Evolutionary conservation across 108 stramenopile genomes (phyloP).

Genomic region (Schizochytrium sp.): DNA sequence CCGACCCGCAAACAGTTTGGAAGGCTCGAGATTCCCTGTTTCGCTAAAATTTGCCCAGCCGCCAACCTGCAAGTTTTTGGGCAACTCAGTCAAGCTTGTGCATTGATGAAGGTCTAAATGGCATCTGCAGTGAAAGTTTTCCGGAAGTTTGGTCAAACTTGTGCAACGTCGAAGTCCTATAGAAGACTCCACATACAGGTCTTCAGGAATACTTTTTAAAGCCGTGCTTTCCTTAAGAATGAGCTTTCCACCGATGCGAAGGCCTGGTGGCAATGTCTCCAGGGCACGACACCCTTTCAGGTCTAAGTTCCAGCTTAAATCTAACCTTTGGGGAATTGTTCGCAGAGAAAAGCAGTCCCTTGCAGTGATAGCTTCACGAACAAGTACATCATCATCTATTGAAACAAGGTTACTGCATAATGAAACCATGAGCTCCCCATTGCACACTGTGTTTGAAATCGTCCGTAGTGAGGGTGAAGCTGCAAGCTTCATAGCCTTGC

Average conservation of each 20-base stretch:
- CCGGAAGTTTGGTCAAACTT: background rate
- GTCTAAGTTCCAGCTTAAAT: background rate
- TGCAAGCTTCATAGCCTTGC: background rate
- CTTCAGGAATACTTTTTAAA: background rate
- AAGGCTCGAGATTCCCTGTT: background rate
- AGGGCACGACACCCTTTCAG: slow-evolving; percentile 13
- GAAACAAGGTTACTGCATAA: background rate
- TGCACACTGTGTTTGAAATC: background rate
- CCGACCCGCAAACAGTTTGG: background rate
- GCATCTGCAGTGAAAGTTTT: background rate
- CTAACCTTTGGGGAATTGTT: background rate
- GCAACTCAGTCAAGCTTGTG: background rate
- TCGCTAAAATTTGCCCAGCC: slow-evolving; percentile 27
- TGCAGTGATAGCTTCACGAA: background rate
- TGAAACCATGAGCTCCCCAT: background rate
- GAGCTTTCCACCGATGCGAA: slow-evolving; percentile 5
- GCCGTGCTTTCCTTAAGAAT: slow-evolving; percentile 37
- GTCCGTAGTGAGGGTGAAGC: background rate
- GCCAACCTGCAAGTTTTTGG: background rate
- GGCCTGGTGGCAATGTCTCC: background rate
- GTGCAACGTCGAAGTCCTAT: background rate
- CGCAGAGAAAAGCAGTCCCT: slow-evolving; percentile 5
- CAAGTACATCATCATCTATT: background rate
- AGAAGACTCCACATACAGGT: background rate
- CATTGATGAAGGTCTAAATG: background rate